These are phyloP conservation scores for Boletus edulis DNA, from an alignment of 768 basidiomycete genomes.

Conservation along the genomic window DNA sequence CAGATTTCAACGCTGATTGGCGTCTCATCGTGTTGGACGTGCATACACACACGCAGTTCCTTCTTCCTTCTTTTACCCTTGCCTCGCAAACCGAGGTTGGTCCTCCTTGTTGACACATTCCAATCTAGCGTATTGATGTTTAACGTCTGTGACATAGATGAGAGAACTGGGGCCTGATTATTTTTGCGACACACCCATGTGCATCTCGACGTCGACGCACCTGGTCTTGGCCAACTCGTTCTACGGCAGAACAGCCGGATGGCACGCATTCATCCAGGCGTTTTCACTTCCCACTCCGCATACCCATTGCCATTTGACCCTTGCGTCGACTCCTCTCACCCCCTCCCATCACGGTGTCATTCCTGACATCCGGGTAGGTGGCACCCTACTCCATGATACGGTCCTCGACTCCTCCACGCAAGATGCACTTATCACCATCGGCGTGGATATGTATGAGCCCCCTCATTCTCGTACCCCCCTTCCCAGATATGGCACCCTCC, in stretches of 20 bases:
- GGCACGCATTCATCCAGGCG: too few relatives aligned
- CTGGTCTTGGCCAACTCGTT: too few relatives aligned
- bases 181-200: too few relatives aligned
- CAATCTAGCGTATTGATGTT: too few relatives aligned
- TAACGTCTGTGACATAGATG: too few relatives aligned
- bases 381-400: neutral
- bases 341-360: neutral
- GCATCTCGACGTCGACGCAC: too few relatives aligned
- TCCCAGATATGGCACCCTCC: conserved; percentile 3
- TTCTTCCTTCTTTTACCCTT: neutral
- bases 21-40: conserved; percentile 12
- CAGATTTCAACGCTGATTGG: neutral
- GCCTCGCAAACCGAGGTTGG: conserved; percentile 1
- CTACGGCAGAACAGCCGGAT: too few relatives aligned
- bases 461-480: neutral
- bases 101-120: neutral
- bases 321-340: neutral
- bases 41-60: conserved; percentile 2
- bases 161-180: too few relatives aligned
- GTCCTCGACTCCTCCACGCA: neutral
- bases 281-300: neutral
- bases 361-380: neutral
- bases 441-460: neutral
- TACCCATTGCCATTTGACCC: neutral
- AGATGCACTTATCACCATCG: neutral